Base-by-base conservation (phyloP, 768 basidiomycete species). In the Tubosaeta sp. region DNA sequence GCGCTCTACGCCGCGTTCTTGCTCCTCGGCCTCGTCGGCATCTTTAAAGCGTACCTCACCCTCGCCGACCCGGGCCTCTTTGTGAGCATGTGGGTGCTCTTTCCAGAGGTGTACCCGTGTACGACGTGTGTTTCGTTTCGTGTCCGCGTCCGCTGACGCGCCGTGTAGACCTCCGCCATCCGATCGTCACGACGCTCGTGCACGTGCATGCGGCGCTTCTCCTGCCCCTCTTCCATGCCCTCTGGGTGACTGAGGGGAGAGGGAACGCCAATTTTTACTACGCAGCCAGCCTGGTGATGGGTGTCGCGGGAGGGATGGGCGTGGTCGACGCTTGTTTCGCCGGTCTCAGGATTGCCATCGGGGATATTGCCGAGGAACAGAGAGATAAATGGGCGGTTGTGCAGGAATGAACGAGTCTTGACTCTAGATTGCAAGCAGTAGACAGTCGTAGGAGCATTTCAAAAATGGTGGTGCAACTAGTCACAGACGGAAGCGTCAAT, bases 231-330 rank as follows among this genome's bases (percentile, higher is more conserved):
- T 95, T 98, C 69, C 85, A 95, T 63, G 81, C 90, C 53, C 74
- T 98, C 2, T 99, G 97, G 95, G 79, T 97, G 6, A 76, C 75
- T 9, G 87, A 92, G 51, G 94, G 93, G 1, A 90, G 92, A 6
- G 97, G 93, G 3, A 98, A 99, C 63, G 94, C 95, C 43, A 98
- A 98, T 68, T 99, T 99, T 72, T 97, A 91, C 72, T 99, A 98
- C 62, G 97, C 97, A 0, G 85, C 88, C 4, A 97, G 94, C 2
- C 76, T 98, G 54, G 95, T 99, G 14, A 93, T 94, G 68, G 94
- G 92, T 0, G 78, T 93, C 57, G 88, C 85, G 3, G 87, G 90
- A 57, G 93, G 91, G 0, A 80, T 88, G n/a, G 86, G 86, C 16
- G 62, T 94, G 12, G 74, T 92, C 3, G 95, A 97, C 64, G 83